Base-by-base conservation (phyloP, 495 filamentous ascomycete genomes). In the Tirmania nivea region DNA sequence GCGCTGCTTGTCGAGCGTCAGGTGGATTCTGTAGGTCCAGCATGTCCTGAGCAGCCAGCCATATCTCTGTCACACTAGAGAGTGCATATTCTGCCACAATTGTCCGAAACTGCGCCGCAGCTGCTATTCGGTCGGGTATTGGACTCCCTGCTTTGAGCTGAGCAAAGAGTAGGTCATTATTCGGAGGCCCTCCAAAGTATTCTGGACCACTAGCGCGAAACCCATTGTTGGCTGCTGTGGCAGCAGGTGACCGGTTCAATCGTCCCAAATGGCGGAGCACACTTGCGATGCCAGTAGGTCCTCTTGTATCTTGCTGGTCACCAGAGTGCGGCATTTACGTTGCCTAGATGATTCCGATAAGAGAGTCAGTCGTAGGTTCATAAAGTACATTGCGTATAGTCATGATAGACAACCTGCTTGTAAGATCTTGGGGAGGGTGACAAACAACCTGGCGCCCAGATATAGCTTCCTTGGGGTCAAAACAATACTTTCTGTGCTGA, bases 21-120 rank as follows among this genome's bases (percentile, higher is more conserved):
- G 63, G 60, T 1, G 76, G 66, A 49, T 79, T 76, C 4, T 68
- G 58, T n/a, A 71, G 61, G 14, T 77, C 69, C 20, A 81, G 72
- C 36, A 84, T 64, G 58, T 84, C 79, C 60, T 77, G 78, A 11
- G 70, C 80, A 20, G 75, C 72, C 48, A 71, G 68, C 77, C 80
- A 85, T 42, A 83, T 76, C 39, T 71, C 70, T 31, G 71, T 64
- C 19, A 75, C 66, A 47, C 59, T 54, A 14, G 61, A 54, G 12
- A 78, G 66, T 7, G 78, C 74, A 62, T 75, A 79, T 54, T 77
- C 72, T 42, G 66, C 65, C 47, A 81, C 71, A 54, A 71, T 70
- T 55, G 65, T 66, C 16, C 75, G 71, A 47, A 80, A 65, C 11
- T 71, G 66, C 57, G 71, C 74, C 19, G 78, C 77, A 10, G 78